A percentile compares a stretch with the other conserved stretches of the same genome.
These are phyloP conservation scores for Fusarium robinianum DNA, from an alignment of 2,329 filamentous ascomycete species.

Conservation along the genomic window DNA sequence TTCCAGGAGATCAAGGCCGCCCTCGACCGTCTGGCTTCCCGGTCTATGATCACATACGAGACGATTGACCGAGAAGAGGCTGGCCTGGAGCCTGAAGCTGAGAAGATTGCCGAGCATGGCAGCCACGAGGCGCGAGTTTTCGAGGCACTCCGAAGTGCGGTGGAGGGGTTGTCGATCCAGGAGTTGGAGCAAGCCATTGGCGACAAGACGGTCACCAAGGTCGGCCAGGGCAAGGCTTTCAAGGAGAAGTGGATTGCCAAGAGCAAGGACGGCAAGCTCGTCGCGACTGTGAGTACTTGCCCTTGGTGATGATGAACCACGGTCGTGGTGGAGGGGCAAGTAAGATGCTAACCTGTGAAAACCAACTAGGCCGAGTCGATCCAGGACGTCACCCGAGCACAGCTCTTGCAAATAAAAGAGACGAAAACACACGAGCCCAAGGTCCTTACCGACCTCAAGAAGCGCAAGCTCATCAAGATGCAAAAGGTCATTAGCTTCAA, in stretches of 20 bases:
- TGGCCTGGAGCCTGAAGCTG: constrained; percentile 73
- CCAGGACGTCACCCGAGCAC: constrained; percentile 75
- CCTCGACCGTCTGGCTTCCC: constrained; percentile 80
- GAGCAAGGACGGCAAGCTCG: constrained; percentile 60
- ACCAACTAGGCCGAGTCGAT: constrained; percentile 69
- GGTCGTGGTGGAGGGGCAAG: too few species aligned
- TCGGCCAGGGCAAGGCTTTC: constrained; percentile 95
- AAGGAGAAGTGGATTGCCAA: constrained; percentile 74
- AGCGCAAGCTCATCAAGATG: constrained; percentile 84
- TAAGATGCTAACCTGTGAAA: constrained; percentile 5
- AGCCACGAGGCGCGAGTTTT: constrained; percentile 85
- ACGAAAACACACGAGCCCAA: constrained; percentile 76
- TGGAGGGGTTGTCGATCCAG: constrained; percentile 80
- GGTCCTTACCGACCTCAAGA: constrained; percentile 79
- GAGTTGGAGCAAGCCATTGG: constrained; percentile 73
- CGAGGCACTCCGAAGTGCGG: constrained; percentile 69
- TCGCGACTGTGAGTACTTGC: constrained; percentile 52
- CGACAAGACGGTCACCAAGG: constrained; percentile 73
- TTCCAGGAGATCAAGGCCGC: constrained; percentile 80
- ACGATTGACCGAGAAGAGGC: constrained; percentile 80
- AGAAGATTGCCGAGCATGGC: constrained; percentile 73
- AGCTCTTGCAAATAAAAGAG: constrained; percentile 73
- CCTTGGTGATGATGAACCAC: too few species aligned
- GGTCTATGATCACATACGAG: constrained; percentile 86
- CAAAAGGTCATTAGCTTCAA: constrained; percentile 86